Conservation (phyloP, 805 yeast genomes). For the Metschnikowia lunata region DNA sequence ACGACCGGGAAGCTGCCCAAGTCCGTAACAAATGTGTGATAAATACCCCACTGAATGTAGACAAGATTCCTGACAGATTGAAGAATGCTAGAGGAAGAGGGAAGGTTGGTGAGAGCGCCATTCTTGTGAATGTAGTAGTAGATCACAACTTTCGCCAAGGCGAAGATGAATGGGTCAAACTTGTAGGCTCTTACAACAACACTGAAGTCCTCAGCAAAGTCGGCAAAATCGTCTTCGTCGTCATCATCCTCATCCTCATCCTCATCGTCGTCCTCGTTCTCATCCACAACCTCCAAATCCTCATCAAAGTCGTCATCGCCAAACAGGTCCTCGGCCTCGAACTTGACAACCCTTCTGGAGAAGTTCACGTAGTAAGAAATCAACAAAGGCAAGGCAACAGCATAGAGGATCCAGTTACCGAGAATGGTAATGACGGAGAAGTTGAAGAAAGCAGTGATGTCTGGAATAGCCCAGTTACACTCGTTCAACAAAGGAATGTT, state of each 20-base stretch:
- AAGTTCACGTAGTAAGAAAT: conserved; percentile 51
- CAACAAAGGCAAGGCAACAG: conserved; percentile 39
- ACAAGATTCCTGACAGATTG: conserved; percentile 27
- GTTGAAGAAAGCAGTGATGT: conserved; percentile 31
- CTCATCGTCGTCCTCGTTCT: conserved; percentile 4
- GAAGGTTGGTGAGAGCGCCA: conserved; percentile 27
- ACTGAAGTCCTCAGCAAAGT: conserved; percentile 7
- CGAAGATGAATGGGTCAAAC: conserved; percentile 54
- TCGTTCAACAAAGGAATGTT: conserved; percentile 22
- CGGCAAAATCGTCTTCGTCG: conserved; percentile 2
- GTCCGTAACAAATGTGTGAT: conserved; percentile 29
- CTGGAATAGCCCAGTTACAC: conserved; percentile 28
- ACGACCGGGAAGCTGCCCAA: conserved; percentile 48
- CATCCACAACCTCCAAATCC: background rate
- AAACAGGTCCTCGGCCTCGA: conserved; percentile 16
- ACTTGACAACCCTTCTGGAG: conserved; percentile 37
- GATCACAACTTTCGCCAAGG: conserved; percentile 42
- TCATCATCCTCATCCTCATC: conserved; percentile 9
- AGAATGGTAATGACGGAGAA: conserved; percentile 29
- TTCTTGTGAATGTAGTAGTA: conserved; percentile 30
- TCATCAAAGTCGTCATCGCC: background rate
- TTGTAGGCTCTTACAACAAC: conserved; percentile 31
- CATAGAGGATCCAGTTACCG: conserved; percentile 36
- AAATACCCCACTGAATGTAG: conserved; percentile 34
- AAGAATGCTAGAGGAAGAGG: conserved; percentile 23